Evolutionary conservation across 352 stramenopile species (phyloP), one percentile per base, ranked within the genome.

Genomic region (Blastocystis sp.): DNA sequence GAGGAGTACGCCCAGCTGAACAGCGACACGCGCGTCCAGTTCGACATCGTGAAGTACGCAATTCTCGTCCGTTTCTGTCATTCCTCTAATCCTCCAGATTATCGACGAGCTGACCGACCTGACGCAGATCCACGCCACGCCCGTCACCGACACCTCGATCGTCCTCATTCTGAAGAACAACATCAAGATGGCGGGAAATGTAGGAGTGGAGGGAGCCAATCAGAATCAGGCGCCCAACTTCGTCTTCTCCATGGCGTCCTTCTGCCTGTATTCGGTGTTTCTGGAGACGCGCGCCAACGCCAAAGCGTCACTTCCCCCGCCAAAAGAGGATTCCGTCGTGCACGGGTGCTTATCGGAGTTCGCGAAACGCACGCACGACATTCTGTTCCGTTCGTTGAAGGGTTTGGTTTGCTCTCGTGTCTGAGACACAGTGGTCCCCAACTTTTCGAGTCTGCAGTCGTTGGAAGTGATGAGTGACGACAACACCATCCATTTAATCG

Each of bases 151-250:
- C 31, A 67, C 19, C 29, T 50, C 45, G 33, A 51, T 31, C 33
- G 74, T 85, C 24, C 26, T 69, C 50, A 55, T 85, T 59, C 51
- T 85, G 16, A 85, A 85, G n/a, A 85, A 85, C 41, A 85, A 85
- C 31, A 50, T 62, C 0, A 67, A 35, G 24, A 26, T 85, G 21
- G 10, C 66, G 3, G 55, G 74, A 33, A 67, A 85, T 45, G 74
- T 85, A 12, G 19, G 12, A 24, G 31, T 62, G 33, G 9, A 70
- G 67, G 12, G 1, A 2, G 12, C 16, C 50, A 45, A 1, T 85
- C 31, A 3, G 31, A 19, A 19, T 2, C 70, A 85, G 74, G 66
- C 45, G n/a, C 26, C 65, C 2, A 21, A n/a, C 4, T 67, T 62
- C 29, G 50, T 45, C 13, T 37, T 33, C 21, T 41, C 35, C 29